A percentile compares a stretch with the other conserved stretches of the same genome.
These are phyloP conservation scores for Aspergillus bombycis DNA, from an alignment of 2,329 filamentous ascomycete species.

Conservation along the genomic window DNA sequence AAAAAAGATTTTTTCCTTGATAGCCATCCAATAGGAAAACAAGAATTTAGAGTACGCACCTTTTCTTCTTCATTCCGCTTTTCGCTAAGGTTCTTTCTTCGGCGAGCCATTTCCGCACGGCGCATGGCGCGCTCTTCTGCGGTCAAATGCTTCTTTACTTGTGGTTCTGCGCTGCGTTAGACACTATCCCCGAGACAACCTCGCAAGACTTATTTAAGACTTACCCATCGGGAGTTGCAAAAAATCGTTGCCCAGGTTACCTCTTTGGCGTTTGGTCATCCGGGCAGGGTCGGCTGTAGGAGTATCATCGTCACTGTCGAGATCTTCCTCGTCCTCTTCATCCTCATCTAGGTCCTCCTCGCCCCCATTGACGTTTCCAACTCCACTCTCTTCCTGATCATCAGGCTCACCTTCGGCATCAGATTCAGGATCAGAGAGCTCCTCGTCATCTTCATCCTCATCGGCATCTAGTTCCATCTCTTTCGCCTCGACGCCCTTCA, in stretches of 20 bases:
- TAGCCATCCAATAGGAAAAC: neutral
- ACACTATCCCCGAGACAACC: neutral
- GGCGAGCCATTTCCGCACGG: constrained; percentile 72
- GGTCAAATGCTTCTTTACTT: constrained; percentile 72
- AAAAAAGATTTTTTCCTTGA: neutral
- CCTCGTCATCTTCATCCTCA: constrained; percentile 39
- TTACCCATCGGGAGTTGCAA: constrained; percentile 60
- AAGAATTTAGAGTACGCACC: constrained; percentile 51
- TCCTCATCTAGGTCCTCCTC: constrained; percentile 44
- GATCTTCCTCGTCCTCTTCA: constrained; percentile 47
- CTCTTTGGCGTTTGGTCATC: constrained; percentile 70
- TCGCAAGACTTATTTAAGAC: constrained; percentile 13
- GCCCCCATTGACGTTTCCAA: constrained; percentile 40
- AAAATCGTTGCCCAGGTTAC: constrained; percentile 57
- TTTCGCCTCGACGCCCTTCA: constrained; percentile 52
- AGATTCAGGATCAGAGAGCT: constrained; percentile 50
- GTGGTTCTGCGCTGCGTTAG: constrained; percentile 56
- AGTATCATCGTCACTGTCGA: constrained; percentile 46
- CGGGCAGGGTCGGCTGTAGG: constrained; percentile 62
- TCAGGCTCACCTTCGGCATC: constrained; percentile 53
- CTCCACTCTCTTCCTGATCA: constrained; percentile 52
- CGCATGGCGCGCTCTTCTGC: constrained; percentile 75
- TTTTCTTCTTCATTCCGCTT: constrained; percentile 81
- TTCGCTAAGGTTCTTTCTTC: constrained; percentile 73
- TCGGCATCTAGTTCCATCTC: constrained; percentile 47